Conservation (phyloP, 805 yeast genomes). For the Metschnikowia anglica region DNA sequence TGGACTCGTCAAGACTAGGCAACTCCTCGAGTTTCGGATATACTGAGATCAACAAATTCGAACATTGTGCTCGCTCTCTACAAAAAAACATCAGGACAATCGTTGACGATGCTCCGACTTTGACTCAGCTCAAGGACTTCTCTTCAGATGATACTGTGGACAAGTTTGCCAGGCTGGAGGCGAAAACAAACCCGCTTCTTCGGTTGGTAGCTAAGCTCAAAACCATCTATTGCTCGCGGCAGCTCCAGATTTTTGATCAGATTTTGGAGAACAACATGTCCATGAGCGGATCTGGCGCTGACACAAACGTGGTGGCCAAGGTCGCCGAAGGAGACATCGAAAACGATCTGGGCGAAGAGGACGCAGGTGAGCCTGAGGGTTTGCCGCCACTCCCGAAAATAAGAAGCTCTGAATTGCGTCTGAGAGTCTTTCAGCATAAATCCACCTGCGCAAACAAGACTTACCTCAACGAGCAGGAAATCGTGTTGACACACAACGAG, state of each 20-base stretch:
- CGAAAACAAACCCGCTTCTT: constrained; percentile 53
- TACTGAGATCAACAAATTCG: constrained; percentile 40
- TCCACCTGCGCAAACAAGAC: constrained; percentile 63
- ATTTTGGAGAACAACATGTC: constrained; percentile 38
- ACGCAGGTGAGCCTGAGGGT: neutral
- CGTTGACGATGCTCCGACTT: constrained; percentile 56
- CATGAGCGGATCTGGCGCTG: neutral
- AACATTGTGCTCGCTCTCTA: constrained; percentile 38
- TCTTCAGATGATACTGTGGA: constrained; percentile 34
- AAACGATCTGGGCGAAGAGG: neutral
- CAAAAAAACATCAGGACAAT: constrained; percentile 42
- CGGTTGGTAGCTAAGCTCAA: constrained; percentile 61
- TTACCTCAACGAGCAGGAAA: constrained; percentile 55
- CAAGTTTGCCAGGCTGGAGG: constrained; percentile 47
- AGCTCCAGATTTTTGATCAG: constrained; percentile 55
- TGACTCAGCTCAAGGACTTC: constrained; percentile 38
- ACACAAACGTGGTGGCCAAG: neutral
- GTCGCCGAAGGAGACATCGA: neutral
- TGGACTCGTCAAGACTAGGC: constrained; percentile 3
- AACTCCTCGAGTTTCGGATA: constrained; percentile 24
- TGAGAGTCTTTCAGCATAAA: constrained; percentile 78
- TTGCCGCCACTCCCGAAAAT: constrained; percentile 74
- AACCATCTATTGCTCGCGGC: constrained; percentile 47
- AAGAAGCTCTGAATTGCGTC: constrained; percentile 53
- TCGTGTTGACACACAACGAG: constrained; percentile 71